phyloP scores from a whole-genome alignment of 139 green algal genomes.

The Volvox reticuliferus region DNA sequence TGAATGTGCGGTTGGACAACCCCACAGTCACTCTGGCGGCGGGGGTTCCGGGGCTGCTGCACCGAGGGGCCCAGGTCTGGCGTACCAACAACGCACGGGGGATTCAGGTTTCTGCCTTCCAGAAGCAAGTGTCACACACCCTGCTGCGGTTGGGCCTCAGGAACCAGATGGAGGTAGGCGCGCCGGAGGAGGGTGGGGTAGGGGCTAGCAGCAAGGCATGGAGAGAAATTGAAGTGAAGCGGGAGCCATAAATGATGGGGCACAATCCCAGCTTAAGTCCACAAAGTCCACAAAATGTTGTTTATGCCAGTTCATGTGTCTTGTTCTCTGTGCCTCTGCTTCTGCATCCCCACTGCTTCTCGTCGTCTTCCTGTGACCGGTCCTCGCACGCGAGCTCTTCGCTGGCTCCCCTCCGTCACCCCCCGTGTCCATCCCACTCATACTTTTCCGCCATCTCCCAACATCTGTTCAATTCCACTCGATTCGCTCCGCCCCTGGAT shows the following conservation, averaged over 20 bases:
- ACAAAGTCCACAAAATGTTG: too few species aligned
- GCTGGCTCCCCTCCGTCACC: background rate
- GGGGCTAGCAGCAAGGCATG: background rate
- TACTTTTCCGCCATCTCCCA: background rate
- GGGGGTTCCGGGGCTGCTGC: conserved; percentile 26
- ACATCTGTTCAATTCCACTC: background rate
- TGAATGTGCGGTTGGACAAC: conserved; percentile 29
- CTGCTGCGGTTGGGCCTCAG: background rate
- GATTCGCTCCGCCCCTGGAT: background rate
- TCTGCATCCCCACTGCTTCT: too few species aligned
- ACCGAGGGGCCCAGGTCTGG: background rate
- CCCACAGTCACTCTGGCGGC: background rate
- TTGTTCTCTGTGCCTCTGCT: too few species aligned
- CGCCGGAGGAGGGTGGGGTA: background rate
- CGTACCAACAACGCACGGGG: background rate
- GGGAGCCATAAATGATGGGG: background rate
- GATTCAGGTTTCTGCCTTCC: conserved; percentile 22
- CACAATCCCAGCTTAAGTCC: background rate
- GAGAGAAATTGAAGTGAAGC: background rate
- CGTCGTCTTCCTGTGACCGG: too few species aligned
- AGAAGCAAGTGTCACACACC: conserved; percentile 6
- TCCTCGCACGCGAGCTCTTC: too few species aligned
- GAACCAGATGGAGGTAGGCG: conserved; percentile 2
- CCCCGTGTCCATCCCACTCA: too few species aligned
- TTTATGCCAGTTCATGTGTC: too few species aligned